Base-by-base conservation (phyloP, 441 rosid species). In the Breynia disticha region DNA sequence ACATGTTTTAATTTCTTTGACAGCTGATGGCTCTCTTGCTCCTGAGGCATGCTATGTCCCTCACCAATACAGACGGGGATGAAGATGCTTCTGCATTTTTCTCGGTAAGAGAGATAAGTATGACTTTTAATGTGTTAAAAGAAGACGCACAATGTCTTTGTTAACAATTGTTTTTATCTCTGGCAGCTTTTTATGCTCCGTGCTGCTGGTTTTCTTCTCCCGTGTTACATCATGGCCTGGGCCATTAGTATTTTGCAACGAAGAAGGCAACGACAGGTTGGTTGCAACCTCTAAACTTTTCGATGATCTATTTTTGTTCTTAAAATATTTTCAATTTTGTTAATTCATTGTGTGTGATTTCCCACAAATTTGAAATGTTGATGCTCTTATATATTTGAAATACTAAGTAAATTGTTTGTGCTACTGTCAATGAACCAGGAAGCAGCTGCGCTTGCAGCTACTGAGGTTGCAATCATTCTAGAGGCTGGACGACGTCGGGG, bases 141-240 rank as follows among this genome's bases (percentile, higher is more conserved):
- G 21, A 58, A 56, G 21, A 38, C 52, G 35, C 18, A 21, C 55
- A 14, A 3, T 46, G 14, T n/a, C 2, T n/a, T 38, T 43, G 17
- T 50, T 59, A 35, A 66, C 22, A 11, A 55, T 58, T 52, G 13
- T 48, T 65, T 46, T 12, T n/a, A n/a, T 54, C 11, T 41, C 61
- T 19, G 55, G 41, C 76, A 80, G 86, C 74, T 80, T 65, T 80
- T 78, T 70, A 57, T 71, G 67, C 85, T 91, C 50, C 86, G 98
- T 0, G 98, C 88, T 20, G 91, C 83, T 12, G 95, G 95, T 43
- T 93, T 93, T 75, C 95, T 93, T 68, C 88, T 93, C 45, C 95
- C 98, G 10, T 93, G 97, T 70, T 93, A 88, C 66, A 84, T 91
- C 62, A 88, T 88, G 98, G 98, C 97, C 41, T 91, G 98, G 98